Evolutionary conservation across 2,329 filamentous ascomycete species (phyloP), one percentile per base, ranked within the genome.

Genomic region (Aspergillus quadricinctus): DNA sequence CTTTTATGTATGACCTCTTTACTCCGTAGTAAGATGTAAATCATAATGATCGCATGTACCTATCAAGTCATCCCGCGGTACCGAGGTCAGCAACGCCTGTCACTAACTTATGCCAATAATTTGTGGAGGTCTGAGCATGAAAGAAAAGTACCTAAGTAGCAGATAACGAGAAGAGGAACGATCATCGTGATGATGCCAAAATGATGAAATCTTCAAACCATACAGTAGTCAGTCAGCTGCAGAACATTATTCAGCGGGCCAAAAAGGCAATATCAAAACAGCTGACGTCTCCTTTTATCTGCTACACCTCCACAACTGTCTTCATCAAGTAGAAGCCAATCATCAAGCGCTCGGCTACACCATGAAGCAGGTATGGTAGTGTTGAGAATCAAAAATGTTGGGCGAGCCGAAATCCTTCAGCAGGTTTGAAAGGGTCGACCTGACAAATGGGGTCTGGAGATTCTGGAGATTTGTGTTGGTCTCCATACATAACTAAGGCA

Each of bases 161-260:
- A 17, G 11, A 6, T 35, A 35, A 17, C 31, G 14, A 45, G n/a
- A 45, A 45, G 7, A 28, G 54, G 52, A 60, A 52, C 35, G 49
- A 57, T 60, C 52, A 53, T 60, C 59, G 48, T 19, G 9, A 43
- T 54, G 48, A 40, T 57, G 54, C 52, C 40, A 51, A 31, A 45
- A 49, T 50, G 49, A 56, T 53, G 54, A 21, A 56, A 28, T 35
- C 31, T 25, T 21, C 23, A 50, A 28, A 49, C 37, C 28, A 54
- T 21, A 11, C 21, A 53, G 40, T 31, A 53, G 40, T 31, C 14
- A 49, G 40, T 19, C 27, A 31, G 31, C 14, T 37, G 31, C 31
- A 37, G 31, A 17, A 17, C 31, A 37, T 37, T 7, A 37, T 37
- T 7, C 14, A n/a, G 51, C 9, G 23, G 5, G 23, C 23, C n/a